Percentiles rank a stretch among this genome's conserved stretches.
These are phyloP conservation scores for Pilaira anomala DNA, from an alignment of 192 early-diverging fungal genomes.

Conservation along the genomic window DNA sequence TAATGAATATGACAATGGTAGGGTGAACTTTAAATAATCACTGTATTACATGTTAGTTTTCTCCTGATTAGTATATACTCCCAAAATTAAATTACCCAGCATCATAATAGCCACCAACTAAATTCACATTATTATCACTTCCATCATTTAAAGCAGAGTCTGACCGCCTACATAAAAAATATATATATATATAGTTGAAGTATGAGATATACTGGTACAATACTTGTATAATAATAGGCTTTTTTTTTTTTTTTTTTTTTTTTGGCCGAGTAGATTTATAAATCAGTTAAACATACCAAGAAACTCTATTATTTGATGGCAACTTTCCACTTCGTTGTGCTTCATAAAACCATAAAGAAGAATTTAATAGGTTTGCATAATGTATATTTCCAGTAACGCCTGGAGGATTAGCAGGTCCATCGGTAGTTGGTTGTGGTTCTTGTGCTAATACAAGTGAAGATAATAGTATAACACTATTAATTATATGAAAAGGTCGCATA, in stretches of 20 bases:
- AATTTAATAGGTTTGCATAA: constrained; percentile 37
- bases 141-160: constrained; percentile 35
- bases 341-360: constrained; percentile 53
- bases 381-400: constrained; percentile 25
- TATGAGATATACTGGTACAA: too few relatives aligned
- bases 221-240: constrained; percentile 38
- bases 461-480: background rate
- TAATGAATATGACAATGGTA: constrained; percentile 52
- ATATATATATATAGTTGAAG: too few relatives aligned
- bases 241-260: constrained; percentile 45
- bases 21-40: constrained; percentile 61
- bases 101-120: constrained; percentile 38
- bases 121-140: constrained; percentile 29
- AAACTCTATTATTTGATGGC: constrained; percentile 46
- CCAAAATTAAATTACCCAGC: constrained; percentile 29
- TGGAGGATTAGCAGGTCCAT: constrained; percentile 10
- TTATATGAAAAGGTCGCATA: background rate
- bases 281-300: constrained; percentile 45
- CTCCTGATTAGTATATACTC: too few relatives aligned
- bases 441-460: constrained; percentile 6
- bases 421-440: constrained; percentile 18
- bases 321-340: constrained; percentile 53
- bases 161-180: constrained; percentile 27
- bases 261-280: constrained; percentile 52
- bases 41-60: constrained; percentile 13